Evolutionary conservation across 2,329 filamentous ascomycete genomes (phyloP).

Genomic region (Neodidymelliopsis sp.): DNA sequence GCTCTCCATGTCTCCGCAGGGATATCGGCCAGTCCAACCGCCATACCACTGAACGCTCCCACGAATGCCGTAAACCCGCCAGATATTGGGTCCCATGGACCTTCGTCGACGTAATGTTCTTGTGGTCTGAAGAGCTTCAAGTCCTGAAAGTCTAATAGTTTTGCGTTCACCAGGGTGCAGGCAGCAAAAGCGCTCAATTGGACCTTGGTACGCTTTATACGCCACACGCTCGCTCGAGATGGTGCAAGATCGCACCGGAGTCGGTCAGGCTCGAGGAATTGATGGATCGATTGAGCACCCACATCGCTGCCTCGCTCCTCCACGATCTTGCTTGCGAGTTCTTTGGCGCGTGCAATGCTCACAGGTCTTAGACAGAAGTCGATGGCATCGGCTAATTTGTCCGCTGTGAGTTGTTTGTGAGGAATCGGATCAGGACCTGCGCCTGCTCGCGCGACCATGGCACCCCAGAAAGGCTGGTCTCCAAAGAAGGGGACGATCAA

Average conservation of each 20-base stretch:
- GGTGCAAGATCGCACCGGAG: slow-evolving; percentile 34
- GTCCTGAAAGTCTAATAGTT: slow-evolving; percentile 24
- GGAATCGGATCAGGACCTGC: slow-evolving; percentile 62
- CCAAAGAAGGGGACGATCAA: slow-evolving; percentile 65
- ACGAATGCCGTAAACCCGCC: slow-evolving; percentile 61
- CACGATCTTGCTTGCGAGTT: slow-evolving; percentile 34
- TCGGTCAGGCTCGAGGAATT: slow-evolving; percentile 32
- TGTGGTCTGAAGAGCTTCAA: slow-evolving; percentile 27
- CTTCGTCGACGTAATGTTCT: slow-evolving; percentile 25
- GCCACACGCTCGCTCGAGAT: slow-evolving; percentile 33
- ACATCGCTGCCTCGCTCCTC: slow-evolving; percentile 33
- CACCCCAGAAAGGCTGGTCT: slow-evolving; percentile 65
- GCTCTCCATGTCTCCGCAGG: slow-evolving; percentile 60
- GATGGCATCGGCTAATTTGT: slow-evolving; percentile 57
- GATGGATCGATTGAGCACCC: slow-evolving; percentile 38
- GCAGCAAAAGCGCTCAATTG: slow-evolving; percentile 35
- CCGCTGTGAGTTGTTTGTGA: slow-evolving; percentile 52
- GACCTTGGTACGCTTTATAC: slow-evolving; percentile 30
- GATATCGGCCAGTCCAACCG: slow-evolving; percentile 77
- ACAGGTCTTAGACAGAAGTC: slow-evolving; percentile 51
- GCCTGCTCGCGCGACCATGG: slow-evolving; percentile 58
- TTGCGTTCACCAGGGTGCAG: slow-evolving; percentile 26
- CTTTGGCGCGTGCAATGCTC: slow-evolving; percentile 19
- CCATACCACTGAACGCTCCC: slow-evolving; percentile 62
- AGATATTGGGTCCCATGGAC: slow-evolving; percentile 27